Conservation (phyloP, 768 basidiomycete species). For the Nevesoporus exiguus region DNA sequence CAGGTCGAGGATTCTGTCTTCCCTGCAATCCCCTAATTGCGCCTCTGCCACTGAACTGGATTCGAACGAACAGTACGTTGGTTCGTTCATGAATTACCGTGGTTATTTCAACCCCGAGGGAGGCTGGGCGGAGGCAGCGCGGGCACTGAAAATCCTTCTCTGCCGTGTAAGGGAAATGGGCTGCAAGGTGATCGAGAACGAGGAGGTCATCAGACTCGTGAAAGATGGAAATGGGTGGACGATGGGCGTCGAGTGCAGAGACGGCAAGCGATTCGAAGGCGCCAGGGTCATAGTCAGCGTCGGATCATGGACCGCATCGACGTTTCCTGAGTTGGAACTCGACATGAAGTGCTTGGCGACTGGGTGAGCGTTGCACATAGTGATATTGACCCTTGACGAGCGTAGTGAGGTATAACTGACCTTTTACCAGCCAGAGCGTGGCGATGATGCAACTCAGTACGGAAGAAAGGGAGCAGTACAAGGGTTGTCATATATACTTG, state of each 20-base stretch:
- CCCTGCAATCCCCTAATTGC: background rate
- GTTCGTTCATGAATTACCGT: constrained; percentile 20
- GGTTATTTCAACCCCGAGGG: constrained; percentile 76
- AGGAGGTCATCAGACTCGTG: constrained; percentile 50
- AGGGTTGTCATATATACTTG: constrained; percentile 62
- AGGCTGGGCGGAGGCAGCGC: constrained; percentile 81
- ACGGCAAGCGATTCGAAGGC: constrained; percentile 53
- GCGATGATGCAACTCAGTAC: constrained; percentile 70
- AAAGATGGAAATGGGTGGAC: constrained; percentile 39
- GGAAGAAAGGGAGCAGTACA: constrained; percentile 65
- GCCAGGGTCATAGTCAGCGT: constrained; percentile 66
- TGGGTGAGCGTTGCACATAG: constrained; percentile 56
- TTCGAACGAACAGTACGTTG: constrained; percentile 6
- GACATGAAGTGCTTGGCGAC: constrained; percentile 63
- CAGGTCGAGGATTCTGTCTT: constrained; percentile 17
- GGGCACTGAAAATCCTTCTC: constrained; percentile 57
- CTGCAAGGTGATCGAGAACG: constrained; percentile 56
- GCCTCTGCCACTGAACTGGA: background rate
- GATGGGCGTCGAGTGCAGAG: constrained; percentile 58
- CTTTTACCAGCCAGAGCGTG: constrained; percentile 63
- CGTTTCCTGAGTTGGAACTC: constrained; percentile 60
- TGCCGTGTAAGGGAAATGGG: constrained; percentile 54
- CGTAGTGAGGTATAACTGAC: background rate
- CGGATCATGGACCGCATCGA: constrained; percentile 83
- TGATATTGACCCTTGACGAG: background rate